Conservation (phyloP, 169 alveolate genomes). For the Perkinsus olseni region DNA sequence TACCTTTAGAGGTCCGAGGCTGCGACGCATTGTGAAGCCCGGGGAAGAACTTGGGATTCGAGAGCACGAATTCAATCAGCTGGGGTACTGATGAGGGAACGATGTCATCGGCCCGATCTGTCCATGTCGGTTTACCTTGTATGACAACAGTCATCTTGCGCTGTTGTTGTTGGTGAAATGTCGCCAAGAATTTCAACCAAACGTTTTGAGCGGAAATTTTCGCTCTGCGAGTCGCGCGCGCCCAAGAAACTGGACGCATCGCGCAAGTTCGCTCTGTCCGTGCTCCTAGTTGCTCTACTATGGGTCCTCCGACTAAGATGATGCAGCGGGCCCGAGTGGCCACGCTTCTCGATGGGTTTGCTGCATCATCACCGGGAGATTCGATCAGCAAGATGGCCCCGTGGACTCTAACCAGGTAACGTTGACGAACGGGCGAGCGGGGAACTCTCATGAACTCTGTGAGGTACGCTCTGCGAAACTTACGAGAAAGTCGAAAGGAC, state of each 20-base stretch:
- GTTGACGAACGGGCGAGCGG: too few relatives aligned
- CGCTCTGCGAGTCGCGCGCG: not conserved
- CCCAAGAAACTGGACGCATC: not conserved
- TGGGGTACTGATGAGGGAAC: not conserved
- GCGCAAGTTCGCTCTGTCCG: not conserved
- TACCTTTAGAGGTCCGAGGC: not conserved
- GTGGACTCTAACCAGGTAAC: not conserved
- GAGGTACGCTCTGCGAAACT: not conserved
- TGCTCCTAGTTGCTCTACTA: not conserved
- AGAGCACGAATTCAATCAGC: not conserved
- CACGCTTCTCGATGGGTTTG: not conserved
- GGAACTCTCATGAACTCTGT: too few relatives aligned
- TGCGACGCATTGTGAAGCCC: not conserved
- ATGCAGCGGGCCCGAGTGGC: constrained; percentile 3
- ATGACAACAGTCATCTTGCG: not conserved
- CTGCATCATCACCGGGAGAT: not conserved
- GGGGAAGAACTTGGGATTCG: not conserved
- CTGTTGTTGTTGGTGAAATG: not conserved
- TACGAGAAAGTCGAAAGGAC: not conserved
- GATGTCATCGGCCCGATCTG: not conserved
- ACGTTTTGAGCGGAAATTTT: not conserved
- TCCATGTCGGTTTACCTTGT: not conserved
- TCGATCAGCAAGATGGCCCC: not conserved
- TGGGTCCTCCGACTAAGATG: not conserved
- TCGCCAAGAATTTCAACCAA: not conserved